Evolutionary conservation across 2,329 filamentous ascomycete genomes (phyloP), one percentile per base, ranked within the genome.

Genomic region (Diaporthe sp.): DNA sequence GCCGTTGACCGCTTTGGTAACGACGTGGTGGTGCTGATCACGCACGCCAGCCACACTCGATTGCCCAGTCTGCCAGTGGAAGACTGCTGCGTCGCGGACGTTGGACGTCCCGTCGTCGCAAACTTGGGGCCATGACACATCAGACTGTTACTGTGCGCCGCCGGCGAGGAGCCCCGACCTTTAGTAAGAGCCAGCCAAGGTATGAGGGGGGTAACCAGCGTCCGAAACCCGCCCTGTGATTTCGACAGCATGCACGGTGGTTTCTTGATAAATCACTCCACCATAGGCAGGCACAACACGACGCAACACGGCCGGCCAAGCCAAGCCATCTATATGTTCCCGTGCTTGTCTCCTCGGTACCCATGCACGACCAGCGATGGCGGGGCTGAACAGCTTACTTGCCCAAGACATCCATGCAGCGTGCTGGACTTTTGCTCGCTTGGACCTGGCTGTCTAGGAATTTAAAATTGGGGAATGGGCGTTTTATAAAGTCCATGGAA

Each of bases 71-170:
- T 33, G 45, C 64, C 64, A 68, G 45, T 54, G 64, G 30, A 13
- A 68, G 33, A 52, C 64, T 38, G 64, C 47, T 40, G 47, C n/a
- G 25, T 30, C 64, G 64, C 64, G 47, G 64, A 68, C 64, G 33
- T 54, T 40, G 64, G 64, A 54, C 33, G 64, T 54, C 64, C 64
- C 64, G 64, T 40, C 64, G 64, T 68, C 64, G 64, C 64, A 68
- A 68, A 68, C 47, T 28, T 68, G 33, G n/a, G 64, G 15, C 64
- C 47, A 68, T 68, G 64, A 68, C 64, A 68, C 64, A 40, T 68
- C 47, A 12, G 64, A 54, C 45, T 68, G 47, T 15, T n/a, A 54
- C 64, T 52, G 19, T 68, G 64, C n/a, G 64, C 64, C 64, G 64
- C 47, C 64, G 64, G 64, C 64, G 64, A 68, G 33, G 22, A 40